Conservation (phyloP, 2,329 filamentous ascomycete species). For the Rosellinia necatrix region DNA sequence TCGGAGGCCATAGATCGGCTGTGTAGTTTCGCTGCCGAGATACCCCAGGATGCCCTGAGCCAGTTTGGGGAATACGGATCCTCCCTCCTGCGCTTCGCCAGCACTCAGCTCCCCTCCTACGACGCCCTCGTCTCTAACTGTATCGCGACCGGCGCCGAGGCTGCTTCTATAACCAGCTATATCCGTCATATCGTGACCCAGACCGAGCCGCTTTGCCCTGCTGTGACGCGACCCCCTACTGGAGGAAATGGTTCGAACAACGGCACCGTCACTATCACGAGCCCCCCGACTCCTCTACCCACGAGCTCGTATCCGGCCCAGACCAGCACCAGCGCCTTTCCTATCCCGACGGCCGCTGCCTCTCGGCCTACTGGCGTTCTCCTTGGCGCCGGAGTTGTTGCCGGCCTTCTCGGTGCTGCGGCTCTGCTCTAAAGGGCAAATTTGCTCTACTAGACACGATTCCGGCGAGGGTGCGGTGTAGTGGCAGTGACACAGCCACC, state of each 20-base stretch:
- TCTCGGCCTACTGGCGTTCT: conserved; percentile 7
- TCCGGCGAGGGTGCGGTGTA: no score
- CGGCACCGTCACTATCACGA: conserved; percentile 4
- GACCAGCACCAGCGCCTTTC: neutral
- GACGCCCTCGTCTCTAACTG: conserved; percentile 17
- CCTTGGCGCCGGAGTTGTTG: neutral
- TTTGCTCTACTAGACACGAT: no score
- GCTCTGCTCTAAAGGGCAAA: conserved; percentile 14
- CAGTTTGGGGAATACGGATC: neutral
- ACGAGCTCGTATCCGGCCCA: neutral
- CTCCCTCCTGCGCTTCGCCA: conserved; percentile 1
- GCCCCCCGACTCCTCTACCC: neutral
- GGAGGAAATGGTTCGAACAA: neutral
- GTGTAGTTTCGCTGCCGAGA: neutral
- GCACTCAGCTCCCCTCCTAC: neutral
- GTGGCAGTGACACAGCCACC: no score
- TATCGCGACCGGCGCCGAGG: conserved; percentile 8
- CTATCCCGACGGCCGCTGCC: neutral
- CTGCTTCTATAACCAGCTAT: conserved; percentile 7
- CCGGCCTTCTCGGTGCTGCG: conserved; percentile 6
- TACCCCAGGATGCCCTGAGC: neutral
- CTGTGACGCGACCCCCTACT: neutral
- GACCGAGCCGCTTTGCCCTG: conserved; percentile 8
- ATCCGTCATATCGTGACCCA: conserved; percentile 1
- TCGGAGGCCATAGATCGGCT: no score